A percentile compares a stretch with the other conserved stretches of the same genome.
Conservation (phyloP, 1,139 yeast species). For the Kodamaea suecica region DNA sequence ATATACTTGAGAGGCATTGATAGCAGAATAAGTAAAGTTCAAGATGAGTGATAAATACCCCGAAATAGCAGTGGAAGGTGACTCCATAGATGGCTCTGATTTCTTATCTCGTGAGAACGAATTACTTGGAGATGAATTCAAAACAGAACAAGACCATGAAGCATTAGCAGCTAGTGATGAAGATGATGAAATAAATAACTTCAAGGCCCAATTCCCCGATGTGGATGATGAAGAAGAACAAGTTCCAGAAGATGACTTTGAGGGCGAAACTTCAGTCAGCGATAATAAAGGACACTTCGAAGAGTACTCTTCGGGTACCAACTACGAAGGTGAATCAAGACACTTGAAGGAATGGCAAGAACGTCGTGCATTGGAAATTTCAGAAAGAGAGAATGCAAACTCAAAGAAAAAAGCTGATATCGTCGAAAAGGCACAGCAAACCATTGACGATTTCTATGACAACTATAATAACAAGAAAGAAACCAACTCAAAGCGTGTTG, state of each 20-base stretch:
- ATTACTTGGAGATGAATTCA: conserved; percentile 76
- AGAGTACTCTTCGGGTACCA: neutral
- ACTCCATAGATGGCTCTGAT: conserved; percentile 48
- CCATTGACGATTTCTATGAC: conserved; percentile 92
- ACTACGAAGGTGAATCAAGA: conserved; percentile 44
- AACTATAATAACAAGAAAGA: conserved; percentile 87
- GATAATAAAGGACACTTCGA: neutral
- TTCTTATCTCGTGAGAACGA: conserved; percentile 84
- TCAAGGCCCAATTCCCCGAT: conserved; percentile 67
- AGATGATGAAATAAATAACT: conserved; percentile 63
- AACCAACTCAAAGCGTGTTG: conserved; percentile 59
- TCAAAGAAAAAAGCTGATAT: conserved; percentile 64
- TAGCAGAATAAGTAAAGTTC: too few relatives aligned
- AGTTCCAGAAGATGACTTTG: conserved; percentile 26
- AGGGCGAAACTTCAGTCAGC: conserved; percentile 26
- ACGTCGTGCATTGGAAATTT: conserved; percentile 77
- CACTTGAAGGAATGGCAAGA: conserved; percentile 78
- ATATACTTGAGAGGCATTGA: too few relatives aligned
- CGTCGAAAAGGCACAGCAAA: conserved; percentile 74
- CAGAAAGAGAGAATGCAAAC: conserved; percentile 75
- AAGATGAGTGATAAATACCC: conserved; percentile 93
- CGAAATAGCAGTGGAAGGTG: conserved; percentile 49
- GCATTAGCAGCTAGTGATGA: conserved; percentile 53
- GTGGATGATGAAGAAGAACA: conserved; percentile 32
- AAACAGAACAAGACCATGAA: conserved; percentile 61